Evolutionary conservation across 331 rosid species (phyloP).

Genomic region (Malus hybrid): DNA sequence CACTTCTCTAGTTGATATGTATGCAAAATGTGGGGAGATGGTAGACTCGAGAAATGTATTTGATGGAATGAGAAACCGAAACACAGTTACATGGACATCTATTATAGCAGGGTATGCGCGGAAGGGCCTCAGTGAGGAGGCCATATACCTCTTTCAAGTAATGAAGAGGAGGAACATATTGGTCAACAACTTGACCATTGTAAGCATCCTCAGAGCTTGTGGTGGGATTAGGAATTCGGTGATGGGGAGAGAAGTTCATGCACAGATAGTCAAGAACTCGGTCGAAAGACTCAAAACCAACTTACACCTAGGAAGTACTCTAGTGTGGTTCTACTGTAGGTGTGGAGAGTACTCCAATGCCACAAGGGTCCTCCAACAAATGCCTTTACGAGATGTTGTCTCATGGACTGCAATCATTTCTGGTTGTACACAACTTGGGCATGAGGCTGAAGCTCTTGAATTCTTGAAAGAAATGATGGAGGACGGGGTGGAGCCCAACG

Average conservation of each 20-base stretch:
- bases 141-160: conserved; percentile 46
- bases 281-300: conserved; percentile 22
- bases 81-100: conserved; percentile 93
- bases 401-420: conserved; percentile 96
- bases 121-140: conserved; percentile 68
- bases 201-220: conserved; percentile 73
- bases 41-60: conserved; percentile 54
- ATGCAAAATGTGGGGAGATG: conserved; percentile 74
- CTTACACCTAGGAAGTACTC: conserved; percentile 54
- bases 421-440: conserved; percentile 59
- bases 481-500: conserved; percentile 77
- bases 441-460: conserved; percentile 63
- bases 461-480: conserved; percentile 64
- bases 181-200: conserved; percentile 55
- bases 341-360: conserved; percentile 58
- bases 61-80: conserved; percentile 57
- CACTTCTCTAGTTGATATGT: conserved; percentile 76
- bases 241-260: conserved; percentile 79
- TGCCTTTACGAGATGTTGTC: conserved; percentile 77
- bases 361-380: conserved; percentile 53
- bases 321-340: conserved; percentile 89
- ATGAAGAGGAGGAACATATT: conserved; percentile 56
- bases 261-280: conserved; percentile 47
- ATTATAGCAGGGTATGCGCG: conserved; percentile 89
- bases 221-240: conserved; percentile 48